Conservation (phyloP, 768 basidiomycete species). For the Harrya chromipes region DNA sequence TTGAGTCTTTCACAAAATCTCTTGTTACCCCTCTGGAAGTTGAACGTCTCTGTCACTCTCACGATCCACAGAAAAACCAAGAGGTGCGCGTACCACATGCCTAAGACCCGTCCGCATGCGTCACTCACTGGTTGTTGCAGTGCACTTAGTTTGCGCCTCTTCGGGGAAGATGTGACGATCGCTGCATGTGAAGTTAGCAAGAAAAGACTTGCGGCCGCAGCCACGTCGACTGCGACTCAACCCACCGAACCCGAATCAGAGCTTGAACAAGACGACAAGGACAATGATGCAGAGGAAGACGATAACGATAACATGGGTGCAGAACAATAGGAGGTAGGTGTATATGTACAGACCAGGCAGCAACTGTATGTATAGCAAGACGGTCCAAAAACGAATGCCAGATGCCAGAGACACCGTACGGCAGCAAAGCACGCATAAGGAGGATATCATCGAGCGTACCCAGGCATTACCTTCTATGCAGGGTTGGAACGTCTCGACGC, state of each 20-base stretch:
- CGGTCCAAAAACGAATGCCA: slow-evolving; percentile 1
- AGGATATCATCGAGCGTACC: slow-evolving; percentile 58
- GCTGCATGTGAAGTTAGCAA: slow-evolving; percentile 39
- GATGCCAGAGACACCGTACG: neutral
- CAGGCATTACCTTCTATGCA: slow-evolving; percentile 77
- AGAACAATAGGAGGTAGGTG: slow-evolving; percentile 12
- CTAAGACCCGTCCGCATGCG: neutral
- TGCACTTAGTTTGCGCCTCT: slow-evolving; percentile 83
- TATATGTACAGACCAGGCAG: slow-evolving; percentile 14
- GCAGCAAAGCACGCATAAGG: slow-evolving; percentile 27
- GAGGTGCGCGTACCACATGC: slow-evolving; percentile 48
- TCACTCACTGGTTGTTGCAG: slow-evolving; percentile 37
- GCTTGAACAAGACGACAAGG: slow-evolving; percentile 3
- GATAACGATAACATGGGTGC: slow-evolving; percentile 9
- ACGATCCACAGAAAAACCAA: slow-evolving; percentile 99
- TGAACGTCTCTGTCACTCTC: slow-evolving; percentile 77
- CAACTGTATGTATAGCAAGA: neutral
- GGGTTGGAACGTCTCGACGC: slow-evolving; percentile 62
- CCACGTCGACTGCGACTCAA: neutral
- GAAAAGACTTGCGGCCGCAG: slow-evolving; percentile 1
- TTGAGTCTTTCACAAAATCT: slow-evolving; percentile 72
- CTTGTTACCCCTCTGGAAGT: slow-evolving; percentile 95
- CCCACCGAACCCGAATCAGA: neutral
- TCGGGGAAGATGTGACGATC: slow-evolving; percentile 71
- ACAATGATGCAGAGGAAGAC: too few species aligned